These are phyloP conservation scores for Pythium dissotocum DNA, from an alignment of 352 stramenopile genomes.

Conservation along the genomic window DNA sequence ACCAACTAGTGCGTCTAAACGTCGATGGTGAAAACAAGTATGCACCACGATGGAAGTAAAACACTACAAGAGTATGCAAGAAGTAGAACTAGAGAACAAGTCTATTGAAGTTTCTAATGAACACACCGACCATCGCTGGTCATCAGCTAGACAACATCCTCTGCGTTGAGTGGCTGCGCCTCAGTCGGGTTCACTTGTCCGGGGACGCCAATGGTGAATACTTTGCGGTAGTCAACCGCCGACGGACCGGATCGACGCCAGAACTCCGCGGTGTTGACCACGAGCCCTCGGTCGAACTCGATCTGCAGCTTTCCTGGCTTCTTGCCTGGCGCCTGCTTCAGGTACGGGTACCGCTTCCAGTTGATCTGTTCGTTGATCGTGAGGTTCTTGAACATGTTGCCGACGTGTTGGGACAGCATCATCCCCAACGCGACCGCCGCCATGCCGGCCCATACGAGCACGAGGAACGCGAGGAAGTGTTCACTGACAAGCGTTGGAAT, in stretches of 20 bases:
- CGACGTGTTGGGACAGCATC: conserved; percentile 70
- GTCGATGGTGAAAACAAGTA: too few species aligned
- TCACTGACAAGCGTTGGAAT: conserved; percentile 51
- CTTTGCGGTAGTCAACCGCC: conserved; percentile 21
- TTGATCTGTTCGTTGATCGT: conserved; percentile 88
- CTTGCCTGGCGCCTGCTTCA: conserved; percentile 28
- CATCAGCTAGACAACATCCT: conserved; percentile 18
- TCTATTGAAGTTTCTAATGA: conserved; percentile 3
- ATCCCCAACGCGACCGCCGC: conserved; percentile 50
- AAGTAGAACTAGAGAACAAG: background rate
- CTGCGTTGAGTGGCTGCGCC: conserved; percentile 1
- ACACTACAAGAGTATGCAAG: background rate
- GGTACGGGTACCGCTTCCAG: conserved; percentile 75
- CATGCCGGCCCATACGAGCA: conserved; percentile 54
- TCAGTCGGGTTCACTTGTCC: background rate
- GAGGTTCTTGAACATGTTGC: conserved; percentile 65
- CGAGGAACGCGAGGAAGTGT: conserved; percentile 60
- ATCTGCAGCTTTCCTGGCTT: conserved; percentile 21
- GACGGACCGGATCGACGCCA: conserved; percentile 20
- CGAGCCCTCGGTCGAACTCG: conserved; percentile 25
- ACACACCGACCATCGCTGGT: background rate
- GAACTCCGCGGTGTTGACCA: conserved; percentile 27
- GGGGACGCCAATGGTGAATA: conserved; percentile 14
- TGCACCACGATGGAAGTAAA: background rate
- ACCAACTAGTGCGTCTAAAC: conserved; percentile 16